These are phyloP conservation scores for Auxenochlorella pyrenoidosa DNA, from an alignment of 139 green algal species.

Conservation along the genomic window DNA sequence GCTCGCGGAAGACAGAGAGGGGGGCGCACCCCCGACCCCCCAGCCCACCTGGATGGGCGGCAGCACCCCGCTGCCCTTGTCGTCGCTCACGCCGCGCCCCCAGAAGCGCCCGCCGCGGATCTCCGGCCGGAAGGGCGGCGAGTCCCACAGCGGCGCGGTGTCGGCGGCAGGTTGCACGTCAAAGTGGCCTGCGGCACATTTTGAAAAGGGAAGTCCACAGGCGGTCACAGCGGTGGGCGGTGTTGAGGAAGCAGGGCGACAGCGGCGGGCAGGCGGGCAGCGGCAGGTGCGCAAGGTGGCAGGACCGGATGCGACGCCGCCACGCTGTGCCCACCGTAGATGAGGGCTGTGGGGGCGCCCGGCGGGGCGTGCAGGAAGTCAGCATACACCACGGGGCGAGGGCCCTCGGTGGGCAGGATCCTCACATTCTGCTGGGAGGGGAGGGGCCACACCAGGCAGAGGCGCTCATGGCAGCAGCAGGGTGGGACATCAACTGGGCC, in stretches of 20 bases:
- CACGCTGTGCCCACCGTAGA: conserved; percentile 69
- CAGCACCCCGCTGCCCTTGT: conserved; percentile 69
- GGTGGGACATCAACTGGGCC: no score
- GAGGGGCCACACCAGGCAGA: background rate
- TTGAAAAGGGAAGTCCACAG: no score
- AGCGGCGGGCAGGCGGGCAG: no score
- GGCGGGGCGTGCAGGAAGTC: conserved; percentile 57
- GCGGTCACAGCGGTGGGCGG: no score
- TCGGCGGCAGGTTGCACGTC: conserved; percentile 72
- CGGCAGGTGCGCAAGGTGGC: background rate
- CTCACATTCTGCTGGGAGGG: conserved; percentile 39
- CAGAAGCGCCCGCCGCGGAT: conserved; percentile 56
- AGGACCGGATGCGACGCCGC: no score
- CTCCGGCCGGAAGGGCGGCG: conserved; percentile 57
- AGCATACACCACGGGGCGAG: conserved; percentile 74
- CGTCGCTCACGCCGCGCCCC: conserved; percentile 65
- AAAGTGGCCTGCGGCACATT: conserved; percentile 63
- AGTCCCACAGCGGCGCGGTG: conserved; percentile 63
- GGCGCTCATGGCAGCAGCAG: background rate
- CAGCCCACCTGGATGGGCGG: conserved; percentile 56
- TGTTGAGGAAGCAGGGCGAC: no score
- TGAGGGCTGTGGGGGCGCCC: conserved; percentile 63
- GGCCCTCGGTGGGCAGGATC: conserved; percentile 58
- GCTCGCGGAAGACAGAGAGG: background rate
- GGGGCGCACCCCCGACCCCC: background rate